Evolutionary conservation across 2,329 filamentous ascomycete species (phyloP), one percentile per base, ranked within the genome.

Genomic region (Ophiocordyceps camponoti-saundersi): DNA sequence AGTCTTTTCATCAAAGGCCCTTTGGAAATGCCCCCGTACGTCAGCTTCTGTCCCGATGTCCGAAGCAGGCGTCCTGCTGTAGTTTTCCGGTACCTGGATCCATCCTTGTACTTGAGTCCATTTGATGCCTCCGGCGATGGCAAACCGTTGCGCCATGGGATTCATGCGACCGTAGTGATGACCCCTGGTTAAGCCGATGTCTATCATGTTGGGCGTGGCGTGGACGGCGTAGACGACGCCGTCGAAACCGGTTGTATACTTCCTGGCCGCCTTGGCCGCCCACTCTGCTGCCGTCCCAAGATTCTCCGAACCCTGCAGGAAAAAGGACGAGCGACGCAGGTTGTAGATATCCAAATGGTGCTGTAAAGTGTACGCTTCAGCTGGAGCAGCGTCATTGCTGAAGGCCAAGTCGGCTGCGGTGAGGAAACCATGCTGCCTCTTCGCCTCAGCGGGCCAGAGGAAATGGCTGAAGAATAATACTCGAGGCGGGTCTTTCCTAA

Each of bases 371-470:
- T 42, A 40, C 11, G 36, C 18, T 18, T 40, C 7, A 18, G n/a
- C 7, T 7, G 36, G 36, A 11, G 12, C 44, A 3, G 30, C 7
- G 20, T 8, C 7, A 20, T 6, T 2, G 8, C 30, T 3, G 26
- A 6, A 45, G 20, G 18, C 30, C 30, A 18, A 8, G 16, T 41
- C 23, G 36, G 18, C 22, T 13, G 39, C 16, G 1, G 45, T 10
- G 11, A 46, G 39, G 39, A 46, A 46, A 20, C 45, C 45, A 11
- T 26, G 20, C 18, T 46, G 47, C 6, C 13, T 20, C 32, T 46
- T 46, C n/a, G 40, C 47, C 44, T 48, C 47, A 2, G 44, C 44
- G 7, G 44, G 47, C 47, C 47, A 48, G 11, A 48, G 39, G 23
- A 29, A 48, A 41, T 46, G 40, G 22, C 44, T 44, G 44, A 44